Base-by-base conservation (phyloP, 495 filamentous ascomycete species). In the Talaromyces borbonicus region DNA sequence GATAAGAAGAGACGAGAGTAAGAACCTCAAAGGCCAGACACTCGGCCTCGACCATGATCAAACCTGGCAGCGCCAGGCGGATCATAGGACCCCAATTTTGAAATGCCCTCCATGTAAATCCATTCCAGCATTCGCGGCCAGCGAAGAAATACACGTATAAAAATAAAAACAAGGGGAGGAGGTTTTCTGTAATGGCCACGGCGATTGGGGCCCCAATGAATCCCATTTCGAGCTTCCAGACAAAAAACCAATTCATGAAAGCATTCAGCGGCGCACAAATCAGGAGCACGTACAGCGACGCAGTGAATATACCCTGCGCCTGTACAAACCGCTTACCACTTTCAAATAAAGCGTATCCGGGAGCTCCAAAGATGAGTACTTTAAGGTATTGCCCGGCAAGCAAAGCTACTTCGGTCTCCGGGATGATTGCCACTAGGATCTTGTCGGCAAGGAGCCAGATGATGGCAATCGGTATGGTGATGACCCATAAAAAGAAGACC, bases 1-100 rank as follows among this genome's bases (percentile, higher is more conserved):
- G 78, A 47, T 83, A 81, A 14, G 79, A 79, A 0, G 83, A 76
- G 5, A 78, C 75, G 9, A 92, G 68, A 0, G 85, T 90, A 35
- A 92, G 60, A 30, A 90, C 73, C 56, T 90, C 86, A 52, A 92
- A 90, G 14, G 86, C 86, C 4, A 94, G 74, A 61, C 79, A 90
- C 57, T 95, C 90, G 5, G 90, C 89, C 58, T 92, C 82, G 1
- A 97, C 84, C 87, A 95, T 95, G 32, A 93, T 62, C 57, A 95
- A 77, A 3, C 90, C 90, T 0, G 83, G 89, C 14, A 95, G 60
- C 0, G 89, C 87, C 12, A 96, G 80, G 42, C 75, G 69, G 55
- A 96, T 74, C 89, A 93, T 92, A 1, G 84, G 85, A 4, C 77
- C 74, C 89, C 89, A 95, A 60, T 93, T 94, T 15, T 68, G 66